Evolutionary conservation across 1,284 basidiomycete species (phyloP), one percentile per base, ranked within the genome.

Genomic region (Vanrija pseudolonga): DNA sequence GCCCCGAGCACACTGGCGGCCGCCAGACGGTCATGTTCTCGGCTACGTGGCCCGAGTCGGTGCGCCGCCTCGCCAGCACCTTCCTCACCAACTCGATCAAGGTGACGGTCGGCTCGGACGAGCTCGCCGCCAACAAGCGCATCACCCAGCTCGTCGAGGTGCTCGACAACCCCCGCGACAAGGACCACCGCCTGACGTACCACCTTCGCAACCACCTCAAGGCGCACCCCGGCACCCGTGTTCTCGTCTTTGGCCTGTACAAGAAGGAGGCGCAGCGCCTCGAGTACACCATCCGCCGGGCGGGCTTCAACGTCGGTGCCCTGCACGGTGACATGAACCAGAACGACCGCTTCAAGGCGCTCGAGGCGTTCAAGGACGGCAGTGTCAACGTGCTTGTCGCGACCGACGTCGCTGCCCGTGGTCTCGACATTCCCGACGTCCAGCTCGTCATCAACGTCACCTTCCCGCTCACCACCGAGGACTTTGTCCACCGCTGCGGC

Each of bases 401-500:
- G 4, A 98, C 95, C 8, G 95, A 99, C 73, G 95, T 99, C 4
- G 96, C 96, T 1, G 94, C 95, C 22, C 84, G 95, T 59, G 96
- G 95, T 18, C 80, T 98, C 59, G 95, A 99, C 79, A 98, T 99
- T 66, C 94, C 96, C 4, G 89, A 96, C 70, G 96, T 98, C 37
- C 89, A 86, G 45, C 83, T 87, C 28, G 90, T 94, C 37, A 84
- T 93, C 70, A 96, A 96, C 78, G 96, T 98, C 69, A 97, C 92
- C 9, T 99, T 98, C 81, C 96, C 96, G 17, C 79, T 98, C 63
- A 97, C 90, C 0, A 87, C 95, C 46, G 71, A 79, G 67, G 80
- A 98, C 79, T 98, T 98, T 73, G 88, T 98, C 58, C 95, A 98
- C 78, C 88, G 96, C 28, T 98, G 98, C 64, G 95, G 95, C 26